A percentile compares a stretch with the other conserved stretches of the same genome.
Evolutionary conservation across 768 basidiomycete genomes (phyloP).

Genomic region (Lyophyllum shimeji): DNA sequence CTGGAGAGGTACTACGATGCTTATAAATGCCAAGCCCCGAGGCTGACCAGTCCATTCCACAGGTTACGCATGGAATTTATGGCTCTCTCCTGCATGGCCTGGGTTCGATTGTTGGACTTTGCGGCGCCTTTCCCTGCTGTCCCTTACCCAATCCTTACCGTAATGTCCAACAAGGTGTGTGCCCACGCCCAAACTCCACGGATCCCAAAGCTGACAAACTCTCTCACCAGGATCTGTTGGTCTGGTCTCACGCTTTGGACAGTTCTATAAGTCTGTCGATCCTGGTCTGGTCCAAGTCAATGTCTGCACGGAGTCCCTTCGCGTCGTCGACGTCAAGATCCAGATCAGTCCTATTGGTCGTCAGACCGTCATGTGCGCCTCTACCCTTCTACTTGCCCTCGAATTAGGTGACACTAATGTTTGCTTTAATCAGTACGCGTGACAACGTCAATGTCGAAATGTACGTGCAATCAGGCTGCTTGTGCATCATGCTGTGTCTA

Average conservation of each 20-base stretch:
- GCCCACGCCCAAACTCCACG: slow-evolving; percentile 1
- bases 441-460: slow-evolving; percentile 97
- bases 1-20: slow-evolving; percentile 42
- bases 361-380: slow-evolving; percentile 73
- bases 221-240: slow-evolving; percentile 72
- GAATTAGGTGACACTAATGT: neutral
- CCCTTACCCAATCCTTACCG: slow-evolving; percentile 85
- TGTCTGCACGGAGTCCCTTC: slow-evolving; percentile 88
- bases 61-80: slow-evolving; percentile 84
- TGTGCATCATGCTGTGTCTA: neutral
- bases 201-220: slow-evolving; percentile 19
- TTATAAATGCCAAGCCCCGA: neutral
- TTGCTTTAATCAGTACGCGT: slow-evolving; percentile 53
- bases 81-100: slow-evolving; percentile 76
- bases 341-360: slow-evolving; percentile 88
- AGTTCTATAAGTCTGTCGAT: slow-evolving; percentile 96
- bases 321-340: slow-evolving; percentile 92
- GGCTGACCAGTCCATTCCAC: neutral
- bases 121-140: slow-evolving; percentile 81
- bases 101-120: slow-evolving; percentile 64
- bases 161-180: slow-evolving; percentile 77
- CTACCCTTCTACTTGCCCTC: neutral
- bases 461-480: slow-evolving; percentile 39
- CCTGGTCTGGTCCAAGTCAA: slow-evolving; percentile 92
- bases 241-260: slow-evolving; percentile 88